phyloP scores from a whole-genome alignment of 108 stramenopile genomes.

The Stephanodiscus triporus region DNA sequence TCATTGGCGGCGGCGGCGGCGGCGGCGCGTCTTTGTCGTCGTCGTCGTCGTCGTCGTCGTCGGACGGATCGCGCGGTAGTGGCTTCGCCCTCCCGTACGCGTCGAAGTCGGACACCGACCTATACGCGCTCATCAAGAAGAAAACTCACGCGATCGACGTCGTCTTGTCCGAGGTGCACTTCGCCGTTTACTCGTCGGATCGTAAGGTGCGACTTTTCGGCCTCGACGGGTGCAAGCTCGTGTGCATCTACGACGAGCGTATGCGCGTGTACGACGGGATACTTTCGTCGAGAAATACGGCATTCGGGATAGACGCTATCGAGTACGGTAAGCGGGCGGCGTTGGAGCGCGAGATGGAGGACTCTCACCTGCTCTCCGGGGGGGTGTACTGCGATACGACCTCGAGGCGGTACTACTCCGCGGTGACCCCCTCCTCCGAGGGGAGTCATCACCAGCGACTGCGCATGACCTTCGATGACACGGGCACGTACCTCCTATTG shows the following conservation, averaged over 20 bases:
- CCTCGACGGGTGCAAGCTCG: slow-evolving; percentile 75
- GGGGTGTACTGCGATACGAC: slow-evolving; percentile 24
- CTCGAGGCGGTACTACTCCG: slow-evolving; percentile 28
- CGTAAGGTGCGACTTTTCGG: slow-evolving; percentile 86
- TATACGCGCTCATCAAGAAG: slow-evolving; percentile 90
- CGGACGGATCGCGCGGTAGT: slow-evolving; percentile 33
- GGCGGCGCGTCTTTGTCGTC: background rate
- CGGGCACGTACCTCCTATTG: slow-evolving; percentile 84
- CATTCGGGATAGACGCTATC: slow-evolving; percentile 81
- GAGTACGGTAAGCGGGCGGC: slow-evolving; percentile 91
- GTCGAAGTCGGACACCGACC: slow-evolving; percentile 89
- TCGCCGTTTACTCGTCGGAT: slow-evolving; percentile 86
- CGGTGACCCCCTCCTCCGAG: slow-evolving; percentile 29
- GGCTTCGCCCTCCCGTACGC: slow-evolving; percentile 46
- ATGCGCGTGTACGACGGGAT: slow-evolving; percentile 69
- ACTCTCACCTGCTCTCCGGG: slow-evolving; percentile 46
- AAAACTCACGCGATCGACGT: slow-evolving; percentile 77
- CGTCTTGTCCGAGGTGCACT: slow-evolving; percentile 61
- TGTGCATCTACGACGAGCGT: slow-evolving; percentile 90
- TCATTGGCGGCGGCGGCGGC: slow-evolving; percentile 12
- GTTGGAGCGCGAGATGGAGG: slow-evolving; percentile 88
- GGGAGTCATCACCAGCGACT: slow-evolving; percentile 40
- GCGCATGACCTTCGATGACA: slow-evolving; percentile 78
- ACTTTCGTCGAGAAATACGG: slow-evolving; percentile 30
- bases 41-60: background rate